Conservation (phyloP, 805 yeast genomes). For the Maudiozyma pseudohumilis region DNA sequence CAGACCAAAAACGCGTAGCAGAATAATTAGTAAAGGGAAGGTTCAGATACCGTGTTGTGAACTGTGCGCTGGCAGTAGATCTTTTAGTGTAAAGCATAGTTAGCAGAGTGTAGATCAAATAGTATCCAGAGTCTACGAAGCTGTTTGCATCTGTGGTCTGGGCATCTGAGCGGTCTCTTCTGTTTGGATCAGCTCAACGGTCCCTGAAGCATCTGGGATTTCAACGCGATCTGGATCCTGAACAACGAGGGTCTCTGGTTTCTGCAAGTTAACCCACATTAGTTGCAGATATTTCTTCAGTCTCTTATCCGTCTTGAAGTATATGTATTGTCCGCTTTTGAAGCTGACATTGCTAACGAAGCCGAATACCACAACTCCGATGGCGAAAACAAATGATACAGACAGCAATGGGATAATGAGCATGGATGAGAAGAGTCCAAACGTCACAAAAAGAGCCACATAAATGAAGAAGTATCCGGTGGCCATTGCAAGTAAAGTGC, state of each 20-base stretch:
- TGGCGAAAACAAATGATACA: conserved; percentile 22
- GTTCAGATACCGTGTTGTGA: no score
- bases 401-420: conserved; percentile 23
- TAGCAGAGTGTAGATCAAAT: no score
- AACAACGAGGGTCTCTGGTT: no score
- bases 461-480: conserved; percentile 18
- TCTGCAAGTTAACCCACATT: conserved; percentile 6
- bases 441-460: conserved; percentile 14
- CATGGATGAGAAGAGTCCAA: conserved; percentile 17
- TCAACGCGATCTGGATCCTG: no score
- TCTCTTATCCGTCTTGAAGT: conserved; percentile 14
- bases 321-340: conserved; percentile 18
- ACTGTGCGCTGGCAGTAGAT: no score
- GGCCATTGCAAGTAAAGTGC: conserved; percentile 17
- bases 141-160: no score
- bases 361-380: conserved; percentile 22
- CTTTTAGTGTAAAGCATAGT: no score
- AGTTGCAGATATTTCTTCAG: conserved; percentile 11
- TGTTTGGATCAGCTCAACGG: no score
- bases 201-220: no score
- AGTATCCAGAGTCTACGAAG: no score
- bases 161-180: no score
- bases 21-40: no score
- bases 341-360: conserved; percentile 23
- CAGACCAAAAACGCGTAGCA: neutral